phyloP scores from a whole-genome alignment of 495 filamentous ascomycete genomes.

The Bryoglossum gracile region DNA sequence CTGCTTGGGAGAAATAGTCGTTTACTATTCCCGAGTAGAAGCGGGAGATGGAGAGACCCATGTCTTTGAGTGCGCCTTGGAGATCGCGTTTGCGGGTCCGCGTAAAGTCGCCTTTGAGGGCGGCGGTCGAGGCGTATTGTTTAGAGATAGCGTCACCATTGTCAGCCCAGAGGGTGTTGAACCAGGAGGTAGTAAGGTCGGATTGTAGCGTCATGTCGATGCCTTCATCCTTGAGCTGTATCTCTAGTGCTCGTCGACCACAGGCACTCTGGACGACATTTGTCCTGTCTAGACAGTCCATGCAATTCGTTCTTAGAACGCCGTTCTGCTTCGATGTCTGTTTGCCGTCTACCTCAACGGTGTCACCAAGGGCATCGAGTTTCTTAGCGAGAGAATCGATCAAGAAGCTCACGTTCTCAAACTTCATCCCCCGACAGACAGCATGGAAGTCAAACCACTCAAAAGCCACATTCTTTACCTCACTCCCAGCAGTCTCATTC shows the following conservation, averaged over 20 bases:
- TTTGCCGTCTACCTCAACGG: conserved; percentile 44
- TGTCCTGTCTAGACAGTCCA: conserved; percentile 94
- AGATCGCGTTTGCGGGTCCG: conserved; percentile 84
- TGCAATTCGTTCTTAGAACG: conserved; percentile 85
- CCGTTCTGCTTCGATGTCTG: conserved; percentile 55
- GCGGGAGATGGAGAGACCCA: conserved; percentile 76
- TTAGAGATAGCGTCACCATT: conserved; percentile 75
- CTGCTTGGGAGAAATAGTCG: conserved; percentile 91
- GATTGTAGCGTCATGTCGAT: conserved; percentile 59
- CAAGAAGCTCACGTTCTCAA: conserved; percentile 80
- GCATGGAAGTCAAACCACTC: conserved; percentile 97
- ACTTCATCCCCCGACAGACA: conserved; percentile 90
- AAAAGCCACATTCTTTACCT: conserved; percentile 51
- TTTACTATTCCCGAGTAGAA: conserved; percentile 77
- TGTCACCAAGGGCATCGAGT: conserved; percentile 58
- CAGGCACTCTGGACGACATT: conserved; percentile 89
- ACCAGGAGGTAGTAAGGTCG: conserved; percentile 76
- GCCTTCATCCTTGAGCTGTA: conserved; percentile 66
- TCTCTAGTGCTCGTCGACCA: conserved; percentile 66
- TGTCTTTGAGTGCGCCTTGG: conserved; percentile 85
- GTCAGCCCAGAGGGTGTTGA: conserved; percentile 93
- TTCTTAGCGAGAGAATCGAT: conserved; percentile 58
- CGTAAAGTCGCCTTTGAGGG: conserved; percentile 93
- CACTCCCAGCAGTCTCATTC: conserved; percentile 52
- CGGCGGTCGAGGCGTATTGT: conserved; percentile 81